Evolutionary conservation across 1,139 yeast genomes (phyloP).

Genomic region (Yamadazyma kanchanaburiensis): DNA sequence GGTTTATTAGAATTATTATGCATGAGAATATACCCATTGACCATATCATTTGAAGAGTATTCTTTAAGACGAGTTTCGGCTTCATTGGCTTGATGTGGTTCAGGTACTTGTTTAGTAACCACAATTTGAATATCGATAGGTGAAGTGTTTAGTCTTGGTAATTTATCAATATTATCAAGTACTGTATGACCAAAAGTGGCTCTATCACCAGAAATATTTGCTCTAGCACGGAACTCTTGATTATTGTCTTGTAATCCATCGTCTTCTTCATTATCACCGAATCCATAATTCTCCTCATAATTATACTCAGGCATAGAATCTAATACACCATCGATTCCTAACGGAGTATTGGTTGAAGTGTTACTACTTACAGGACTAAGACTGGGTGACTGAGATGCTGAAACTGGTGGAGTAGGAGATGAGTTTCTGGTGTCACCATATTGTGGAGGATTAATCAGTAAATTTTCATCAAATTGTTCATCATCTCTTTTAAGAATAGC

Average conservation of each 20-base stretch:
- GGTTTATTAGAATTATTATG: constrained; percentile 38
- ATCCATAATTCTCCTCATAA: constrained; percentile 19
- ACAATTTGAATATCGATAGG: constrained; percentile 42
- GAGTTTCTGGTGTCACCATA: constrained; percentile 35
- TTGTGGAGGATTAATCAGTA: constrained; percentile 35
- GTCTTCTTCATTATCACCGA: constrained; percentile 19
- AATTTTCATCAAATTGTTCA: constrained; percentile 38
- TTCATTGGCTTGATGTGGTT: constrained; percentile 31
- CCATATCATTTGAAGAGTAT: constrained; percentile 39
- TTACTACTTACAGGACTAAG: constrained; percentile 1
- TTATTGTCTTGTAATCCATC: constrained; percentile 12
- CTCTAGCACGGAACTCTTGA: constrained; percentile 4
- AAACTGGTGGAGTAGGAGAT: constrained; percentile 22
- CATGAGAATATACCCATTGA: constrained; percentile 36
- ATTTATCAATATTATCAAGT: constrained; percentile 41
- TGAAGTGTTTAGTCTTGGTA: constrained; percentile 31
- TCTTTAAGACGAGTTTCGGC: constrained; percentile 44
- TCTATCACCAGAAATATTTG: constrained; percentile 6
- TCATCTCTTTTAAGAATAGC: constrained; percentile 50
- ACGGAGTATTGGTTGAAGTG: no score
- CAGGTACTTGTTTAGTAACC: constrained; percentile 42
- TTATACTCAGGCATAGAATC: constrained; percentile 8
- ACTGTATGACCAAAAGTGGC: constrained; percentile 40
- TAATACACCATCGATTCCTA: constrained; percentile 16
- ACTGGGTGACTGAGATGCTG: constrained; percentile 14